Evolutionary conservation across 176 grass and related monocot species (phyloP), one percentile per base, ranked within the genome.

Genomic region (Oryza australiensis): DNA sequence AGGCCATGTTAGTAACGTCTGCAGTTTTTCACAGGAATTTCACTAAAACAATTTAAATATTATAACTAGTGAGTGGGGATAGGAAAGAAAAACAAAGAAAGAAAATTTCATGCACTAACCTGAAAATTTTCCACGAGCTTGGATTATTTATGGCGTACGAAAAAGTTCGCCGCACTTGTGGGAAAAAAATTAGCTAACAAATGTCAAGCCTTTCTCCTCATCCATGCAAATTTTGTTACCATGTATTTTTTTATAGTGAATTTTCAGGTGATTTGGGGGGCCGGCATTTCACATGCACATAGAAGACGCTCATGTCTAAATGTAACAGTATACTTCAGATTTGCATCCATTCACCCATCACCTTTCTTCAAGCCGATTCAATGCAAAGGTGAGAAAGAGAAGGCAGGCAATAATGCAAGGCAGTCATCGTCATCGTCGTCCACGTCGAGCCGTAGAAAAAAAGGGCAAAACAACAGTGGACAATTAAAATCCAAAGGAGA

Each of bases 401-500:
- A 26, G 11, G 13, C 72, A 35, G 11, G 13, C 72, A 46, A 20
- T 22, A 73, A 26, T 37, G 43, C 23, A n/a, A 34, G 22, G 9
- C 30, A n/a, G 41, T 40, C 38, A 40, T 40, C 38, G 38, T 40
- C 38, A 9, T 40, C 38, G 9, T 9, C 34, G 29, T 23, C 64
- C 1, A 62, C 70, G 22, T 80, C 37, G 38, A 13, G 66, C 34
- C 29, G 35, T 30, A 75, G 37, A 38, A 53, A 64, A 18, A 16
- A 4, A n/a, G 7, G 45, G 7, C n/a, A 35, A 62, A 59, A 26
- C 20, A 49, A 82, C 79, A 82, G 79, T 77, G 62, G 67, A 38
- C 79, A 86, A 43, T 86, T 74, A 78, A 82, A 90, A 85, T 86
- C 74, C 83, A 79, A 82, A 73, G 74, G 79, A 23, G 88, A 86